Evolutionary conservation across 495 filamentous ascomycete species (phyloP), one percentile per base, ranked within the genome.

Genomic region (Hypoxylon fuscum): DNA sequence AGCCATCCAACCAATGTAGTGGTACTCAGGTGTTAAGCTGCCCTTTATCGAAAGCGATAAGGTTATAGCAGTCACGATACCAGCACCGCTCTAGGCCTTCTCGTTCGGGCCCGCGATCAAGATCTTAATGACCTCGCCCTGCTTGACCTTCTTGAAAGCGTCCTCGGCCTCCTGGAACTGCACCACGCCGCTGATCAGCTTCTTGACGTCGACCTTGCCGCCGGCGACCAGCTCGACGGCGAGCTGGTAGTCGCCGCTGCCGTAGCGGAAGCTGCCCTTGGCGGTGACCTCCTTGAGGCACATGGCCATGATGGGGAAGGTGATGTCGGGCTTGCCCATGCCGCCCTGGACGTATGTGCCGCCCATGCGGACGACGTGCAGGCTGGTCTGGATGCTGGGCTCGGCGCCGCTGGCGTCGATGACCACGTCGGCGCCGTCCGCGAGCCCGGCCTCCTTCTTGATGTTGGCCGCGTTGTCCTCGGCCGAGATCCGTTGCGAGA

Each of bases 391-490:
- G 68, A 96, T 89, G 50, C 84, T 89, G 1, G 83, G 80, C 69
- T 92, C 90, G 1, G 90, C 93, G 17, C 93, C 93, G 3, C 84
- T 87, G 12, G 92, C 90, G 74, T 97, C 93, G 56, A 97, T 91
- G 10, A 88, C 88, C 10, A 87, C 84, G 74, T 96, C 88, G 3
- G 87, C 89, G 1, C 92, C 91, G 2, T 70, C 70, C 0, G 77
- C 72, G 1, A 80, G 76, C n/a, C 71, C 64, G 2, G 75, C 79
- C 11, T 71, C 66, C 37, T 69, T 73, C 51, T 77, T 66, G 58
- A 90, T 84, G 31, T 86, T 73, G 15, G 80, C 82, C 1, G 89
- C 88, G 69, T 88, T 87, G 67, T 90, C 87, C 62, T 83, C 82
- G 1, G 83, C 75, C 10, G 79, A 54, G n/a, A 87, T 79, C 44